Evolutionary conservation across 106 monocot genomes (phyloP).

Genomic region (Cymbidium sinense): DNA sequence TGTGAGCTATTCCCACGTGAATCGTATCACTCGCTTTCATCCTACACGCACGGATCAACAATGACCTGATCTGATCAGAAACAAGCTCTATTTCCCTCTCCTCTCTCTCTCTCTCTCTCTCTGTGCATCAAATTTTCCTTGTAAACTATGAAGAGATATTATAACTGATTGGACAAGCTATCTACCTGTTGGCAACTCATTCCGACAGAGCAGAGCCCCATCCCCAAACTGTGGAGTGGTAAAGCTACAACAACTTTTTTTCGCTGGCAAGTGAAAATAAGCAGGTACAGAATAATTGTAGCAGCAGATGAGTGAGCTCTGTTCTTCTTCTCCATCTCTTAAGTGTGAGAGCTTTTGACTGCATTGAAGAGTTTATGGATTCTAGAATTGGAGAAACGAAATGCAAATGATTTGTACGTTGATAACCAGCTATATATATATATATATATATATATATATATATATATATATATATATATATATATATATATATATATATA

Average conservation of each 20-base stretch:
- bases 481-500: no score
- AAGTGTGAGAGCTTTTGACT: no score
- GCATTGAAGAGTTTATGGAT: no score
- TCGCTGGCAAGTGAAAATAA: neutral
- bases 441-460: neutral
- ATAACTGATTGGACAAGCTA: neutral
- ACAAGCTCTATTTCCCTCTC: no score
- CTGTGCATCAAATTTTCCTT: neutral
- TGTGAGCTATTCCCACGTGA: no score
- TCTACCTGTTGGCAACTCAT: no score
- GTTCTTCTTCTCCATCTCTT: neutral
- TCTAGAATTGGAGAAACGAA: no score
- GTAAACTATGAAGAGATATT: neutral
- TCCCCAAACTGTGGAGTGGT: neutral
- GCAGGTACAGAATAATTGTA: neutral
- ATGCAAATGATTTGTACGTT: no score
- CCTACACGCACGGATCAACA: no score
- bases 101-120: neutral
- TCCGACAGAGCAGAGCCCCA: neutral
- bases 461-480: no score
- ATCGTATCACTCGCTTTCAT: no score
- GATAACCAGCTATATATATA: neutral
- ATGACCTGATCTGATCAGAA: no score
- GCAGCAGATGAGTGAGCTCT: neutral
- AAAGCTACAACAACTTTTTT: neutral